Conservation (phyloP, 2,329 filamentous ascomycete genomes). For the Sclerotinia borealis region DNA sequence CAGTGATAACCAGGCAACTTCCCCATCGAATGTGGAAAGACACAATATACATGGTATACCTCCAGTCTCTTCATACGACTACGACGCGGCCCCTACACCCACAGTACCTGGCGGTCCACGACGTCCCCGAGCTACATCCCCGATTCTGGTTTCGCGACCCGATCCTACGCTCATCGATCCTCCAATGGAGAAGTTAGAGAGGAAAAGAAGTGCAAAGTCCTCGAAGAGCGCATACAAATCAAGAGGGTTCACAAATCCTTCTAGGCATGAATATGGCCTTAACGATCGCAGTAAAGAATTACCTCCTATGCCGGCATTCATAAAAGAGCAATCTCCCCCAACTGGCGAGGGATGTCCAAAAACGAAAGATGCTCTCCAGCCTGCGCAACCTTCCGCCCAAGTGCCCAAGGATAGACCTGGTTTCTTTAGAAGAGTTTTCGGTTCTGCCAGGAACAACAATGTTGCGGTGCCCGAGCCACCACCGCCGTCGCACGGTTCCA, state of each 20-base stretch:
- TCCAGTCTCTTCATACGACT: constrained; percentile 40
- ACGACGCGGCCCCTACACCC: constrained; percentile 80
- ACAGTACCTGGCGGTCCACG: constrained; percentile 77
- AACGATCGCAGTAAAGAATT: constrained; percentile 26
- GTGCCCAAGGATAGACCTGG: constrained; percentile 66
- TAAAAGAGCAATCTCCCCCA: constrained; percentile 45
- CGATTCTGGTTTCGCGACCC: constrained; percentile 29
- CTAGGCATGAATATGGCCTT: constrained; percentile 32
- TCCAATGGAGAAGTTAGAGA: constrained; percentile 39
- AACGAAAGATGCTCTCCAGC: constrained; percentile 32
- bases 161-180: constrained; percentile 18
- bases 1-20: constrained; percentile 36
- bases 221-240: constrained; percentile 35
- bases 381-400: constrained; percentile 29
- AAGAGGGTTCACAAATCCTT: constrained; percentile 37
- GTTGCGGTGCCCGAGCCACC: constrained; percentile 31
- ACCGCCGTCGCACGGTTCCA: constrained; percentile 30
- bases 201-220: constrained; percentile 54
- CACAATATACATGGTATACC: constrained; percentile 19
- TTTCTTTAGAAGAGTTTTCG: constrained; percentile 89
- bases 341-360: constrained; percentile 48
- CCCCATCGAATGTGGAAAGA: constrained; percentile 31
- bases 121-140: constrained; percentile 38
- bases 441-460: constrained; percentile 53
- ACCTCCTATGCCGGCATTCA: constrained; percentile 33